Evolutionary conservation across 2,329 filamentous ascomycete species (phyloP).

Genomic region (Aureobasidium sp.): DNA sequence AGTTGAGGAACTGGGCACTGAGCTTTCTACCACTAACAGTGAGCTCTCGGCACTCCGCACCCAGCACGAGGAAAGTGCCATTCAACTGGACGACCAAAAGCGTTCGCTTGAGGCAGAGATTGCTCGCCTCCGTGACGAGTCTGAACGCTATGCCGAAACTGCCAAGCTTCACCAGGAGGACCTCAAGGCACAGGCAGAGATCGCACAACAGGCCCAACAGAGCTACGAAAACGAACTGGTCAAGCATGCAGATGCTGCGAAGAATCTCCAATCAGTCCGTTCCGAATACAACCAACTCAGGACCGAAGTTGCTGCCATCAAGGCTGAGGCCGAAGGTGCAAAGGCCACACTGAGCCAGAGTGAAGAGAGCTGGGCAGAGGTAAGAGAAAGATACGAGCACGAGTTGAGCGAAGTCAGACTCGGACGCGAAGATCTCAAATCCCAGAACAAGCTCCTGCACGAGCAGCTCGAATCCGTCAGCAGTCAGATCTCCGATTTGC

Average conservation of each 20-base stretch:
- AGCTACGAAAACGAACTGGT: constrained; percentile 92
- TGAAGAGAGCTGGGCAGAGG: constrained; percentile 81
- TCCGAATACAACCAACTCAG: constrained; percentile 75
- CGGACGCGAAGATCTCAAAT: constrained; percentile 72
- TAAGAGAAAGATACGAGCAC: constrained; percentile 69
- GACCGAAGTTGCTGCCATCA: constrained; percentile 64
- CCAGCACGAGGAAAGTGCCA: constrained; percentile 64
- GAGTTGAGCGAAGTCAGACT: constrained; percentile 73
- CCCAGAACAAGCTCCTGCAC: constrained; percentile 86
- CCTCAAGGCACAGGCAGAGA: constrained; percentile 85
- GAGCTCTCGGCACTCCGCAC: constrained; percentile 75
- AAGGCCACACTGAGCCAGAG: constrained; percentile 70
- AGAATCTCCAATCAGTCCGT: constrained; percentile 69
- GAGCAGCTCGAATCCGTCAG: constrained; percentile 79
- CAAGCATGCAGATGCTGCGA: constrained; percentile 93
- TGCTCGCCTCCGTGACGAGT: constrained; percentile 71
- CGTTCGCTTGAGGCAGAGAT: constrained; percentile 69
- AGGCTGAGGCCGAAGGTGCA: constrained; percentile 76
- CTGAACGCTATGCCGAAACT: constrained; percentile 68
- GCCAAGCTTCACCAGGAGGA: constrained; percentile 84
- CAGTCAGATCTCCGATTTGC: constrained; percentile 67
- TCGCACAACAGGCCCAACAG: constrained; percentile 85
- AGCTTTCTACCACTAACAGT: constrained; percentile 71
- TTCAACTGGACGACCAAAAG: constrained; percentile 75
- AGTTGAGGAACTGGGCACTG: constrained; percentile 71